Evolutionary conservation across 345 rosid species (phyloP).

Genomic region (Aurinia saxatilis): DNA sequence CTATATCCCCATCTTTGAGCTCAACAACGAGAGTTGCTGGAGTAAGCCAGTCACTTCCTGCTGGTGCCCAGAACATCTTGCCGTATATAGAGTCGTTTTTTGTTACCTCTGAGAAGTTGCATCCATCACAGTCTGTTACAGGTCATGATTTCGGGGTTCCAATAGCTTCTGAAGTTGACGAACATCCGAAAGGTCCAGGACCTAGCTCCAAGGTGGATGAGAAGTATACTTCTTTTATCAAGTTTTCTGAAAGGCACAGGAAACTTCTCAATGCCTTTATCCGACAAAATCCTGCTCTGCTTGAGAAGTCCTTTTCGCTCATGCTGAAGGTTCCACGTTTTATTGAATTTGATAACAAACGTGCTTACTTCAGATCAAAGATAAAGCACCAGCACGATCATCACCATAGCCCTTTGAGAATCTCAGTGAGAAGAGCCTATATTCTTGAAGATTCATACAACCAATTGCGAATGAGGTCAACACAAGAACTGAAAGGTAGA

Average conservation of each 20-base stretch:
- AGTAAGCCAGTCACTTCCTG: slow-evolving; percentile 78
- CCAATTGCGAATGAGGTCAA: slow-evolving; percentile 82
- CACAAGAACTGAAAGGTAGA: slow-evolving; percentile 86
- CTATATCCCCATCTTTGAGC: slow-evolving; percentile 32
- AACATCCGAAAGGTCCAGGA: slow-evolving; percentile 46
- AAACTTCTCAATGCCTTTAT: slow-evolving; percentile 88
- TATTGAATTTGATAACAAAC: slow-evolving; percentile 92
- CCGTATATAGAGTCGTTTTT: slow-evolving; percentile 96
- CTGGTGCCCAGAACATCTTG: slow-evolving; percentile 90
- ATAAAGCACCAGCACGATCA: slow-evolving; percentile 93
- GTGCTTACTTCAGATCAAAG: slow-evolving; percentile 88
- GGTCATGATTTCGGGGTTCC: slow-evolving; percentile 47
- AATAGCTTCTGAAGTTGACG: slow-evolving; percentile 59
- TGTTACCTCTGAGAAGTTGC: slow-evolving; percentile 80
- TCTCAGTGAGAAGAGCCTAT: slow-evolving; percentile 92
- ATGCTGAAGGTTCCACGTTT: slow-evolving; percentile 93
- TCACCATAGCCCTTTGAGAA: slow-evolving; percentile 82
- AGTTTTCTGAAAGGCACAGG: slow-evolving; percentile 89
- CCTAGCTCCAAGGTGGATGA: slow-evolving; percentile 62
- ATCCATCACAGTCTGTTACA: slow-evolving; percentile 66
- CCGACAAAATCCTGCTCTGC: slow-evolving; percentile 86
- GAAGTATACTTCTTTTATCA: slow-evolving; percentile 67
- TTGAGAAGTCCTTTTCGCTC: slow-evolving; percentile 95
- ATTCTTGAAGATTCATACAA: slow-evolving; percentile 97
- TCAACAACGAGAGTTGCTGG: slow-evolving; percentile 50